Evolutionary conservation across 2,329 filamentous ascomycete genomes (phyloP), one percentile per base, ranked within the genome.

Genomic region (Teratosphaeria viscida): DNA sequence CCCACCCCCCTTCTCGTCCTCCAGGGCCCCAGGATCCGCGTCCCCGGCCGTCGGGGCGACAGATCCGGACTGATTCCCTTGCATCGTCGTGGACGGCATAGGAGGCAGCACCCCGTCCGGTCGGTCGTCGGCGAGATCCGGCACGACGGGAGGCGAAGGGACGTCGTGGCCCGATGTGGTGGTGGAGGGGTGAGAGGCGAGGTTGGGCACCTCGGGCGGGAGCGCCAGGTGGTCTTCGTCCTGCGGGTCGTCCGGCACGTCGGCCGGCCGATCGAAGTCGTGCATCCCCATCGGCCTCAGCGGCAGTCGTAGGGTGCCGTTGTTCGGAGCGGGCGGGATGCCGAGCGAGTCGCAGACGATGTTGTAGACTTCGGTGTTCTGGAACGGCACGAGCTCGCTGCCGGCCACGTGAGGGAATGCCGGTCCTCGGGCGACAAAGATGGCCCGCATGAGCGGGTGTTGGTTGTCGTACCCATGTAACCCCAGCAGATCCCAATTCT

Each of bases 361-460:
- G 69, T 96, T 96, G 76, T 97, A 97, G 8, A 97, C 88, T 68
- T 96, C 89, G 61, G 85, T 92, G 65, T 97, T 97, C 82, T 96
- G 92, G 72, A 97, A 97, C 1, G 66, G 63, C 35, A 89, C 84
- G 35, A 97, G 75, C 63, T 85, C 83, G 72, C 89, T 95, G 67
- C 94, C 92, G 0, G 89, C 85, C 47, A 82, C 77, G 67, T 96
- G 92, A 0, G 90, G 89, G 70, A 99, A 99, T 0, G 92, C 92
- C 3, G 94, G 94, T 0, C 94, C 94, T 47, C 90, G 81, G 1
- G 94, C 94, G 55, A 97, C 81, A 68, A 99, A 99, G 52, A 99
- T 95, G 0, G 94, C 92, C 47, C 94, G 81, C 94, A 99, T 99
- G 53, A 99, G 79, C 0, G 92, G 92, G 71, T 99, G 87, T 68